Evolutionary conservation across 2,329 filamentous ascomycete genomes (phyloP).

Genomic region (Epichloe bromicola): DNA sequence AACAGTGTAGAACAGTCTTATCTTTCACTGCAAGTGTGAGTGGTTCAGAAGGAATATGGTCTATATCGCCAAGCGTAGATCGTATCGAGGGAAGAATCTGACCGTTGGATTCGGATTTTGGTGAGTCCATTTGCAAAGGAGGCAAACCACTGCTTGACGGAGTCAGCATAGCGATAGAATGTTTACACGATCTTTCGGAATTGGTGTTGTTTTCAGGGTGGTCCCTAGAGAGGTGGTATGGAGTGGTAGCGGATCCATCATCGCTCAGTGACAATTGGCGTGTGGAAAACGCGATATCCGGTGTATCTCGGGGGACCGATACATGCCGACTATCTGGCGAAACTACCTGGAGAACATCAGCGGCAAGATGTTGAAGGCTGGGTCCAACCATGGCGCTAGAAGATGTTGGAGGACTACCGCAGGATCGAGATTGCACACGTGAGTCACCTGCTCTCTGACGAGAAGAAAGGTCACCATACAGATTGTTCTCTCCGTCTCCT

Average conservation of each 20-base stretch:
- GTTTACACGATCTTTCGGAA: slow-evolving; percentile 10
- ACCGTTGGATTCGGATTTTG: slow-evolving; percentile 20
- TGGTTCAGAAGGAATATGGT: slow-evolving; percentile 17
- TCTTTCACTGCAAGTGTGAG: slow-evolving; percentile 21
- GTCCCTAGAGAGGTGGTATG: slow-evolving; percentile 5
- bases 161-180: slow-evolving; percentile 13
- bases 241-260: slow-evolving; percentile 12
- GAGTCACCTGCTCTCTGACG: neutral
- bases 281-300: slow-evolving; percentile 18
- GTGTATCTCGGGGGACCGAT: slow-evolving; percentile 9
- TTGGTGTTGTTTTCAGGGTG: slow-evolving; percentile 3
- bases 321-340: slow-evolving; percentile 7
- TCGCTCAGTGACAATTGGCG: slow-evolving; percentile 22
- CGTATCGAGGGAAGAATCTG: slow-evolving; percentile 27
- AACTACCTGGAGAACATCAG: slow-evolving; percentile 19
- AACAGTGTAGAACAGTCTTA: slow-evolving; percentile 12
- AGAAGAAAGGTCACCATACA: neutral
- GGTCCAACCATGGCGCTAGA: slow-evolving; percentile 6
- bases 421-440: neutral
- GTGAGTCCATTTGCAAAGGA: slow-evolving; percentile 24
- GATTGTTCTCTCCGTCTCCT: slow-evolving; percentile 14
- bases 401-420: neutral
- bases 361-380: slow-evolving; percentile 19
- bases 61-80: slow-evolving; percentile 23
- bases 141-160: slow-evolving; percentile 20